These are phyloP conservation scores for Amanita thiersii DNA, from an alignment of 768 basidiomycete species.

Conservation along the genomic window DNA sequence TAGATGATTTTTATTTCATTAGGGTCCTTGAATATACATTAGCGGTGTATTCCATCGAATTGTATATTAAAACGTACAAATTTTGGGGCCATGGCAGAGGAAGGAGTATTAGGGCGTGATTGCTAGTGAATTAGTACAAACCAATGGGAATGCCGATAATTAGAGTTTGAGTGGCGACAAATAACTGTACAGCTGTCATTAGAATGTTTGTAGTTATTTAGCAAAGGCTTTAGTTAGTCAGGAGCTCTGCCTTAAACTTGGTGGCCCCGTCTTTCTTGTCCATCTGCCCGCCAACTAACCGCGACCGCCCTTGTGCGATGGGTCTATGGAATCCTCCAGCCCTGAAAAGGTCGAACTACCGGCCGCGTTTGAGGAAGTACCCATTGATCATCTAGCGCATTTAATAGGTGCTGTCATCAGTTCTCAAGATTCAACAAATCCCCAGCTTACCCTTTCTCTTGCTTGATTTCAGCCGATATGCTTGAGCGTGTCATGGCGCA, in stretches of 20 bases:
- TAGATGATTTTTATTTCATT: conserved; percentile 98
- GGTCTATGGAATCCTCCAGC: conserved; percentile 70
- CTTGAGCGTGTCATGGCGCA: conserved; percentile 88
- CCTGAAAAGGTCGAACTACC: conserved; percentile 72
- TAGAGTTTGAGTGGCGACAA: conserved; percentile 49
- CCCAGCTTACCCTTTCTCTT: conserved; percentile 11
- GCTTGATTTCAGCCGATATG: conserved; percentile 80
- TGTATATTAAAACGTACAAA: conserved; percentile 36
- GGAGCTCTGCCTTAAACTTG: background rate
- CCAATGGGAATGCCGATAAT: conserved; percentile 14
- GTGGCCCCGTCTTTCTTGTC: background rate
- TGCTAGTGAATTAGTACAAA: conserved; percentile 6
- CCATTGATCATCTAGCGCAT: conserved; percentile 74
- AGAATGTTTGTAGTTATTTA: conserved; percentile 28
- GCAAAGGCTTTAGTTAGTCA: conserved; percentile 14
- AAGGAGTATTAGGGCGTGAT: conserved; percentile 2
- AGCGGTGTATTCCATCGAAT: conserved; percentile 3
- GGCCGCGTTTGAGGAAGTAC: conserved; percentile 74
- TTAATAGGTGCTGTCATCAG: conserved; percentile 63
- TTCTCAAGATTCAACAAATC: conserved; percentile 6
- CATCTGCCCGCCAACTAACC: conserved; percentile 11
- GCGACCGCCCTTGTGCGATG: conserved; percentile 53
- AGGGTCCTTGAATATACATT: conserved; percentile 62
- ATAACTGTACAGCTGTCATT: conserved; percentile 46
- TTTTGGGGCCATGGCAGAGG: conserved; percentile 19